A percentile compares a stretch with the other conserved stretches of the same genome.
Conservation (phyloP, 345 rosid species). For the Citrus cavaleriei region DNA sequence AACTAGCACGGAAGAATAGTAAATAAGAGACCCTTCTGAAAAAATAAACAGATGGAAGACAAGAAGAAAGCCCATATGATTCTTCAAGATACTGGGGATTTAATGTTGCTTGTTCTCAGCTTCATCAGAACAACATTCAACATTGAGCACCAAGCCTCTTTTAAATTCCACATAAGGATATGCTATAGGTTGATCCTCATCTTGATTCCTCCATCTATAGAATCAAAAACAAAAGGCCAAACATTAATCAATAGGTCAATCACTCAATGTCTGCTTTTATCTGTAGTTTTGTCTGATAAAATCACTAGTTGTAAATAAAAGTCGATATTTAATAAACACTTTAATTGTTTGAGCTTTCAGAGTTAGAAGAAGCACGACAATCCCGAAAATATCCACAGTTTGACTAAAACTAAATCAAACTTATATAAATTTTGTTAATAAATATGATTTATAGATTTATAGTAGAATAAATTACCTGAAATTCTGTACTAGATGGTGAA, state of each 20-base stretch:
- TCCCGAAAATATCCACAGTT: background rate
- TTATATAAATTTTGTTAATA: background rate
- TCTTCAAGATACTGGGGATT: background rate
- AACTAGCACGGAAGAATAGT: background rate
- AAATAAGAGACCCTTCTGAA: slow-evolving; percentile 1
- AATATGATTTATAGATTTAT: no score
- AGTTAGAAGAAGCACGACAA: no score
- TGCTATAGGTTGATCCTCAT: slow-evolving; percentile 35
- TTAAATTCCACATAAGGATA: slow-evolving; percentile 51
- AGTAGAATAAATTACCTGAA: slow-evolving; percentile 31
- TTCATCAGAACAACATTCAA: slow-evolving; percentile 20
- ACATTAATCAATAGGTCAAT: background rate
- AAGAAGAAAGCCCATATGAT: background rate
- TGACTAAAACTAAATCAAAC: background rate
- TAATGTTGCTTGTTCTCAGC: background rate
- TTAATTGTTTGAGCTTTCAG: no score
- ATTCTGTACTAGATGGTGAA: slow-evolving; percentile 55
- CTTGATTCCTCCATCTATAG: slow-evolving; percentile 42
- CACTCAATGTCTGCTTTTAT: no score
- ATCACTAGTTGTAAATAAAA: no score
- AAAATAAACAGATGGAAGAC: background rate
- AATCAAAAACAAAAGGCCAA: background rate
- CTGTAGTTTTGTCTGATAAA: no score
- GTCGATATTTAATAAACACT: no score
- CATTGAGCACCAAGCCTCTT: slow-evolving; percentile 31